Evolutionary conservation across 768 basidiomycete genomes (phyloP), one percentile per base, ranked within the genome.

Genomic region (Termitomyces sp.): DNA sequence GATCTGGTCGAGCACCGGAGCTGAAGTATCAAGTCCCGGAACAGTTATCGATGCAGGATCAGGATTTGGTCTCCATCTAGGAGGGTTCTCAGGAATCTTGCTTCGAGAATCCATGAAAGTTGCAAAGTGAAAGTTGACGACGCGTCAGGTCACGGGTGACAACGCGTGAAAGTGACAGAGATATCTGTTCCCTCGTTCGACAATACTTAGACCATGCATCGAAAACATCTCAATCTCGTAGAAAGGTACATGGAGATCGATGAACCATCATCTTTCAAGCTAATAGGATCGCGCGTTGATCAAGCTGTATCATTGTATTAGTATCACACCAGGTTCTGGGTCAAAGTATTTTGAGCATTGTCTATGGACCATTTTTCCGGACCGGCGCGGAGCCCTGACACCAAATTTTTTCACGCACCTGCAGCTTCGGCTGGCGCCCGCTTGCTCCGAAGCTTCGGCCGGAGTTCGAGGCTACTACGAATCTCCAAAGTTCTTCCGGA

Each of bases 1-100:
- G 52, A 93, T 87, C 72, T 97, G 94, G 64, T 87, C 92, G 56
- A 79, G 79, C 24, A 84, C 73, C 21, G 88, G 77, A 22, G 88
- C 87, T 10, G 73, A 75, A 0, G 78, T 80, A 62, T 93, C 87
- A 37, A 93, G 74, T 0, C 90, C 90, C 8, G 88, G 85, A 2
- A 92, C 75, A 14, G 74, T 66, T 52, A 93, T 90, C 44, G 78
- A 76, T 1, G 77, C 62, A 17, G 88, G 84, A 67, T 91, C 80
- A 5, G 74, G 59, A 28, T 76, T 82, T 8, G 89, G 87, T 58
- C 76, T 74, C 85, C 87, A 92, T 75, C 85, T 71, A 17, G 78
- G 72, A 41, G 83, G 77, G 64, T 83, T 85, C n/a, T 83, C 81
- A 24, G 74, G 71, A 47, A 89, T 82, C 4, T 64, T 61, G 44